Percentiles rank a stretch among this genome's conserved stretches.
phyloP scores from a whole-genome alignment of 495 filamentous ascomycete species.

The Penicillium salamii region DNA sequence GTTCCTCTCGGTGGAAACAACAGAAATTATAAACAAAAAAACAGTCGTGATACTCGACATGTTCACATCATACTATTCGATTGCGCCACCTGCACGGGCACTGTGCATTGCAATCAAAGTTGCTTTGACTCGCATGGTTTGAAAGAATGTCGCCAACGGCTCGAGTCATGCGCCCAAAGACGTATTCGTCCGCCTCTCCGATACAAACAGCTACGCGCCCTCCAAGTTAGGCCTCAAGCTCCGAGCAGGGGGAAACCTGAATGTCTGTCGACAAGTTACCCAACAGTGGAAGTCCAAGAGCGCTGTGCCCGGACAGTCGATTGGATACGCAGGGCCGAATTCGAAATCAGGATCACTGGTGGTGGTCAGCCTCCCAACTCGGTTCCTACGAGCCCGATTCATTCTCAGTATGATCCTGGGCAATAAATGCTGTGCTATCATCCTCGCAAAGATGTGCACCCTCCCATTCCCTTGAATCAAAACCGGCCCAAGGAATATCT shows the following conservation, averaged over 20 bases:
- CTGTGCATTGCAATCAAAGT: background rate
- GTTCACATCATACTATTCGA: conserved; percentile 6
- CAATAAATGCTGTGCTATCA: background rate
- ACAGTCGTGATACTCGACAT: background rate
- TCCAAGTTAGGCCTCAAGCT: conserved; percentile 50
- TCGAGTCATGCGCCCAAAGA: conserved; percentile 33
- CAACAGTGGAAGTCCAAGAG: conserved; percentile 52
- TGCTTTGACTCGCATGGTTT: background rate
- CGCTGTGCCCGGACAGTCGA: conserved; percentile 51
- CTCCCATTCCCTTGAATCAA: background rate
- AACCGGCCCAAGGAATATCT: background rate
- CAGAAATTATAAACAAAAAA: background rate
- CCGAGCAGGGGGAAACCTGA: conserved; percentile 55
- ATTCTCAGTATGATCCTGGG: background rate
- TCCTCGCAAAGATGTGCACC: background rate
- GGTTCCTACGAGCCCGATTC: conserved; percentile 3
- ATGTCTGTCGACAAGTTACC: conserved; percentile 62
- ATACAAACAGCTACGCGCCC: conserved; percentile 58
- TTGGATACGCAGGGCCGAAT: conserved; percentile 56
- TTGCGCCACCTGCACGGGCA: background rate
- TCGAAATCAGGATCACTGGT: conserved; percentile 56
- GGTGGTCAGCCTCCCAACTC: conserved; percentile 43
- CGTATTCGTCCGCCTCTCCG: conserved; percentile 59
- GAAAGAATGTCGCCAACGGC: background rate
- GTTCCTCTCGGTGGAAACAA: background rate